Evolutionary conservation across 1,139 yeast species (phyloP), one percentile per base, ranked within the genome.

Genomic region (Debaryomyces subglobosus): DNA sequence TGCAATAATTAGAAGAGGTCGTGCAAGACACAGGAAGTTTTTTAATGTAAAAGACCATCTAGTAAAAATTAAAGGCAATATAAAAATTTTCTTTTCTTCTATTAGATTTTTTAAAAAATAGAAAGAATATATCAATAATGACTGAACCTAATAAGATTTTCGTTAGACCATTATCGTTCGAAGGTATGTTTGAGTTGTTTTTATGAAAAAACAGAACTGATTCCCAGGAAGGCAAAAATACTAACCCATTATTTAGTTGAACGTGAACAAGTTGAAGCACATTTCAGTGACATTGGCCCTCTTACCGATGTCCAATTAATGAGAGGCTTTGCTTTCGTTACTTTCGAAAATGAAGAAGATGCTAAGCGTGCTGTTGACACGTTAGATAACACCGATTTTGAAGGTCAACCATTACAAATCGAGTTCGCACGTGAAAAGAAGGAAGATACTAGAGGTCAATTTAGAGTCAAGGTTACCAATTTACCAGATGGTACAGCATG

Each of bases 241-340:
- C 43, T 40, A 29, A 47, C 45, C 12, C 21, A 32, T 25, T 27
- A 40, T 48, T 18, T 55, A 59, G 78, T 72, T 49, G 68, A 76
- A 44, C 74, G 73, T 51, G 85, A 84, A 53, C 87, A 85, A 60
- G 68, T 87, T 48, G 84, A 84, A 67, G 89, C 82, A 49, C 84
- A 82, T 64, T 86, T 87, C 62, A 68, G 83, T 13, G 76, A 81
- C 51, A 77, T 75, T 52, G 95, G 92, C 56, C 80, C 86, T 45
- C 72, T 87, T 58, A 73, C 76, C 54, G 90, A 85, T 60, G 83
- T 85, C 47, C 85, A 84, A 65, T 68, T 86, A 60, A 78, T 85
- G 79, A 83, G 86, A 63, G 92, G 92, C 41, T 86, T 84, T 63
- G 94, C 90, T 34, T 86, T 86, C 60, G 83, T 87, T 52, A 86